phyloP scores from a whole-genome alignment of 2,329 filamentous ascomycete species.

The Colletotrichum sp. region DNA sequence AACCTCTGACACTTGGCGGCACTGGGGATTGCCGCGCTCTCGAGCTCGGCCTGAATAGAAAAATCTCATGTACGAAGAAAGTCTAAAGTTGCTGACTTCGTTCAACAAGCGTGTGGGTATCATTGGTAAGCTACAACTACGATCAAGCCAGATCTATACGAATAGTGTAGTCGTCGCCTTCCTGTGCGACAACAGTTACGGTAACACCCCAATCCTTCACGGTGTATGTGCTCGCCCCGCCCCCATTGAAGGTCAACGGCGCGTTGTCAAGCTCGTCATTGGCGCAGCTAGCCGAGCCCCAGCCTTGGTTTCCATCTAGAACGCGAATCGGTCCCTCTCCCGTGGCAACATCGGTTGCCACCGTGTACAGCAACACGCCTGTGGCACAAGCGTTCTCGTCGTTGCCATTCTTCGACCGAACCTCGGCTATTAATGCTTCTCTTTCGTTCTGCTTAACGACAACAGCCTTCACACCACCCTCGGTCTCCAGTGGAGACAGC shows the following conservation, averaged over 20 bases:
- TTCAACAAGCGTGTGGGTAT: neutral
- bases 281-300: slow-evolving; percentile 28
- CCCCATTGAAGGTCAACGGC: slow-evolving; percentile 23
- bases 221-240: neutral
- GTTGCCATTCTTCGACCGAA: slow-evolving; percentile 27
- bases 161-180: slow-evolving; percentile 2
- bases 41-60: accelerated
- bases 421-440: slow-evolving; percentile 35
- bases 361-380: slow-evolving; percentile 39
- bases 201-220: neutral
- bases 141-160: neutral
- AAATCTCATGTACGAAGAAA: neutral
- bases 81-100: neutral
- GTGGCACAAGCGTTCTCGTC: slow-evolving; percentile 32
- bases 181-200: neutral
- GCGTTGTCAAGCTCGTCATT: slow-evolving; percentile 36
- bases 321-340: slow-evolving; percentile 36
- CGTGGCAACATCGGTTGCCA: slow-evolving; percentile 31
- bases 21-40: neutral
- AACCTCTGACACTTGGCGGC: neutral
- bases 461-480: slow-evolving; percentile 29
- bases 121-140: neutral
- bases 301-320: slow-evolving; percentile 33
- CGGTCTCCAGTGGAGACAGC: slow-evolving; percentile 26
- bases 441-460: slow-evolving; percentile 29